Evolutionary conservation across 306 rosid species (phyloP), one percentile per base, ranked within the genome.

Genomic region (Nissolia schottii): DNA sequence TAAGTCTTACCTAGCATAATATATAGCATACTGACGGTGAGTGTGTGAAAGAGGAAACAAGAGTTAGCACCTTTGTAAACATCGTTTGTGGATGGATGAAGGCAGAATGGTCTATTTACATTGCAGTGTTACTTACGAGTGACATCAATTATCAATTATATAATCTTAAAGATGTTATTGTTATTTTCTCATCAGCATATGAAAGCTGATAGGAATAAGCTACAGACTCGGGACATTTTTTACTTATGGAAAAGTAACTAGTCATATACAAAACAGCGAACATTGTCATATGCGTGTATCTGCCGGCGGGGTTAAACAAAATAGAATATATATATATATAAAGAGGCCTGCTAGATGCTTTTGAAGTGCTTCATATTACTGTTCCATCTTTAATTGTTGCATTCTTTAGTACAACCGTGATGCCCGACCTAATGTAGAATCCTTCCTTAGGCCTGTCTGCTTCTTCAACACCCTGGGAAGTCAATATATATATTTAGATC

Each of bases 351-450:
- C 3, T 7, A 28, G 53, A 46, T 15, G 29, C 3, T 51, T n/a
- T 62, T 14, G 18, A 10, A 57, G 59, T 59, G 66, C 60, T 82
- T 87, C 77, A 93, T 48, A 93, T 78, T 11, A 90, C 64, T 19
- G 89, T 87, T 81, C 93, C 93, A 60, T 90, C 98, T 81, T 84
- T 85, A 29, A 93, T 85, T 12, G 89, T 90, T 43, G 97, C 96
- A 65, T 93, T 87, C 88, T 93, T 93, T 79, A 88, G 38, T 9
- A 84, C 87, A 50, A 80, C 58, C 0, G 93, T 86, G 73, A 93
- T 87, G 51, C 98, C 98, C 0, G 93, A 87, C 77, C 93, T 76
- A 2, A 88, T 84, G 83, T 87, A 87, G 41, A 93, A 93, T 55
- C 97, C 98, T 62, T 90, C 97, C 6, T 82, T 78, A 0, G 87